Conservation (phyloP, 73 alveolate species). For the Blepharisma stoltei region DNA sequence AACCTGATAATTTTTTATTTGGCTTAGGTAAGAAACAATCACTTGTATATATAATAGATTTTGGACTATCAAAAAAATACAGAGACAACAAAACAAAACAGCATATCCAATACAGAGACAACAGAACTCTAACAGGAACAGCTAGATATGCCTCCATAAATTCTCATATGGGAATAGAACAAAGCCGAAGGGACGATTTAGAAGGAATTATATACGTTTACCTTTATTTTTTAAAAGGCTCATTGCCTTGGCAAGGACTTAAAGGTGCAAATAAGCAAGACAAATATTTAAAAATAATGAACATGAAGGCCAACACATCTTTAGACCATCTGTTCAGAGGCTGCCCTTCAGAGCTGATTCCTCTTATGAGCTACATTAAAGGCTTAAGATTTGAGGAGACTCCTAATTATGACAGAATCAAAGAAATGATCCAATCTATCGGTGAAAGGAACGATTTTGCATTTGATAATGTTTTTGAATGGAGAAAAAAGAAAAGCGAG, state of each 20-base stretch:
- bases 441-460: no score
- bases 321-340: conserved; percentile 74
- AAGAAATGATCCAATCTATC: conserved; percentile 13
- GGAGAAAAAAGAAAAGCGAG: no score
- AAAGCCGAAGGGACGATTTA: conserved; percentile 73
- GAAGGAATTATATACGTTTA: conserved; percentile 64
- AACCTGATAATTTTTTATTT: conserved; percentile 74
- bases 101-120: conserved; percentile 66
- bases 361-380: conserved; percentile 41
- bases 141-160: conserved; percentile 63
- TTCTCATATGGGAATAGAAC: conserved; percentile 64
- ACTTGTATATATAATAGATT: conserved; percentile 62
- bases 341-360: conserved; percentile 73
- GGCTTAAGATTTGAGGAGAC: conserved; percentile 59
- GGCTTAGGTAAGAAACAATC: conserved; percentile 56
- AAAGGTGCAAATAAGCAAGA: conserved; percentile 72
- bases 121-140: conserved; percentile 51
- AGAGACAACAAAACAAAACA: conserved; percentile 53
- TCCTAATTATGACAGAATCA: conserved; percentile 64
- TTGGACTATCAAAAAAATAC: conserved; percentile 78
- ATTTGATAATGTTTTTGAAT: no score
- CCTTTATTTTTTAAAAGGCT: conserved; percentile 44
- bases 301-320: conserved; percentile 64
- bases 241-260: conserved; percentile 88
- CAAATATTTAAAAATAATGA: conserved; percentile 66